phyloP scores from a whole-genome alignment of 2,329 filamentous ascomycete genomes.

The Orbilia javanica region DNA sequence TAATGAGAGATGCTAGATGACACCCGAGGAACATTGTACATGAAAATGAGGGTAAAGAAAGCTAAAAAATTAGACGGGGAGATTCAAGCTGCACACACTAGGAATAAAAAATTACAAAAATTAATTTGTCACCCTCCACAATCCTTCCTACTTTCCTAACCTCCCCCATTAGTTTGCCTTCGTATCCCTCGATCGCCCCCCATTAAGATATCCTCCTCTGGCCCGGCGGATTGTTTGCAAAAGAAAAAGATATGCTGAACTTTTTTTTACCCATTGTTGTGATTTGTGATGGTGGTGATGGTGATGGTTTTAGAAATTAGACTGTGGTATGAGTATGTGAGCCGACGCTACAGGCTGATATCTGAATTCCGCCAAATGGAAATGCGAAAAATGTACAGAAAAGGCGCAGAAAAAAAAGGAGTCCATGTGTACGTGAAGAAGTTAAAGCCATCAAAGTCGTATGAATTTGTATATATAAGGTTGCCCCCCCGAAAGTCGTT shows the following conservation, averaged over 20 bases:
- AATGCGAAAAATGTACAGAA: conserved; percentile 59
- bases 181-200: conserved; percentile 18
- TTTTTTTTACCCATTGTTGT: conserved; percentile 45
- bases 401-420: conserved; percentile 29
- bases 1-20: conserved; percentile 24
- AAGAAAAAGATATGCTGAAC: conserved; percentile 40
- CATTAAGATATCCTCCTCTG: conserved; percentile 48
- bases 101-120: conserved; percentile 40
- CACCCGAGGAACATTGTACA: conserved; percentile 22
- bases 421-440: conserved; percentile 44
- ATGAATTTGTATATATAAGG: conserved; percentile 45
- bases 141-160: conserved; percentile 8
- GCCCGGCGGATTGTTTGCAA: conserved; percentile 10
- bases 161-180: neutral
- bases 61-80: conserved; percentile 14
- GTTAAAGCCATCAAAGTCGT: conserved; percentile 57
- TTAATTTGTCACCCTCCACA: conserved; percentile 23
- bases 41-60: conserved; percentile 34
- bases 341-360: conserved; percentile 37
- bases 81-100: conserved; percentile 9
- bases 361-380: conserved; percentile 34
- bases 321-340: conserved; percentile 23
- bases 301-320: conserved; percentile 21
- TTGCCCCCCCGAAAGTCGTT: conserved; percentile 36
- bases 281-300: conserved; percentile 9